Evolutionary conservation across 2,329 filamentous ascomycete species (phyloP), one percentile per base, ranked within the genome.

Genomic region (Mollisia scopiformis): DNA sequence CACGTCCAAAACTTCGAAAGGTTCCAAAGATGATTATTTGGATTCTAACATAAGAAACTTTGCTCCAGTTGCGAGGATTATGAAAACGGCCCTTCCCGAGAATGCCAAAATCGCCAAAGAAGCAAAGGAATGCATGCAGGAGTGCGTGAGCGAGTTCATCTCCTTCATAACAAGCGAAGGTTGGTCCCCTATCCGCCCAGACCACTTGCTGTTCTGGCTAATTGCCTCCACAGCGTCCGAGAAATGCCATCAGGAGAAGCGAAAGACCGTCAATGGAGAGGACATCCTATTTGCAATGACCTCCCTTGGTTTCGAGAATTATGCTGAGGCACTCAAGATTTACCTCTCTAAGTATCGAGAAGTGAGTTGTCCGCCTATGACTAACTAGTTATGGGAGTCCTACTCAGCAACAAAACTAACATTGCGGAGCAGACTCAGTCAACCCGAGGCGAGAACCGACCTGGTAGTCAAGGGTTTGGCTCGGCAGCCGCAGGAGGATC

Each of bases 71-170:
- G 95, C 95, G 68, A 90, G 95, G 59, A 98, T 99, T 77, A 99
- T 99, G 95, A 99, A 99, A 79, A 90, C 93, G 71, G 95, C 95
- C 6, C 84, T 99, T 52, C 95, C 95, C 55, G 95, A 99, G 68
- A 99, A 99, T 74, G 95, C 95, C 69, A 99, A 99, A 80, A 99
- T 99, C 64, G 93, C 93, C 62, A 99, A 99, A 76, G 95, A 99
- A 76, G 95, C 95, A 58, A 99, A 99, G 78, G 95, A 99, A 76
- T 99, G 95, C 79, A 98, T 99, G 95, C 95, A 99, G 78, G 95
- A 99, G 78, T 99, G 95, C 75, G 95, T 99, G 61, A 97, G 93
- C 87, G 95, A 99, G 80, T 99, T 99, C 78, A 99, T 99, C 81
- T 97, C 92, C 6, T 99, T 99, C 83, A 98, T 99, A 75, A 99